phyloP scores from a whole-genome alignment of 495 filamentous ascomycete genomes.

The Podospora anserina region DNA sequence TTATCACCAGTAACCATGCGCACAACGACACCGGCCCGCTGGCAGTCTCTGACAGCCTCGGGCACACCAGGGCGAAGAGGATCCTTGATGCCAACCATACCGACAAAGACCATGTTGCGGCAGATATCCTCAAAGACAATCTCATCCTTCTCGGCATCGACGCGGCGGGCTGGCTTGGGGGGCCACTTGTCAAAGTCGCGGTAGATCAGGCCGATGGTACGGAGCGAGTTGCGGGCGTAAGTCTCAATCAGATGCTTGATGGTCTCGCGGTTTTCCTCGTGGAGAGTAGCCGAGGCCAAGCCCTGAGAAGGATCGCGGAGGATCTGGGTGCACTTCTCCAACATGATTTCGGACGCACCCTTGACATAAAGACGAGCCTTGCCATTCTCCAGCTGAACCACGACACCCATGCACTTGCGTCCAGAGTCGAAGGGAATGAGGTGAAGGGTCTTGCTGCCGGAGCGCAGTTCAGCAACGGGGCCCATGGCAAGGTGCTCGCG shows the following conservation, averaged over 20 bases:
- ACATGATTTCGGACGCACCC: slow-evolving; percentile 84
- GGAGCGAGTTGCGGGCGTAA: slow-evolving; percentile 78
- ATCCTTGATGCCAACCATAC: slow-evolving; percentile 84
- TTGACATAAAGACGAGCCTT: slow-evolving; percentile 73
- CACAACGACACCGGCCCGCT: slow-evolving; percentile 74
- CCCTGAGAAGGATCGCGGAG: slow-evolving; percentile 66
- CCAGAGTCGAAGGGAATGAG: slow-evolving; percentile 82
- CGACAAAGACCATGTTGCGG: slow-evolving; percentile 71
- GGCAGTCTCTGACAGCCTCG: slow-evolving; percentile 69
- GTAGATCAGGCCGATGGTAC: slow-evolving; percentile 84
- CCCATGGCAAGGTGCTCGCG: slow-evolving; percentile 74
- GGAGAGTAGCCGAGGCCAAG: slow-evolving; percentile 53
- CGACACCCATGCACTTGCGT: slow-evolving; percentile 85
- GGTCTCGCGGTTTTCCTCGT: slow-evolving; percentile 54
- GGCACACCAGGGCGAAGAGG: slow-evolving; percentile 77
- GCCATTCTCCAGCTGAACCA: slow-evolving; percentile 63
- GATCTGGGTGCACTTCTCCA: slow-evolving; percentile 66
- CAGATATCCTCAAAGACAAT: slow-evolving; percentile 72
- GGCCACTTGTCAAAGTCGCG: slow-evolving; percentile 90
- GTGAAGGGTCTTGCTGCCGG: slow-evolving; percentile 65
- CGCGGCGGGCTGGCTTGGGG: slow-evolving; percentile 60
- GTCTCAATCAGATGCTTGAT: slow-evolving; percentile 64
- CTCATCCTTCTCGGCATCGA: slow-evolving; percentile 66
- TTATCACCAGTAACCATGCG: slow-evolving; percentile 94
- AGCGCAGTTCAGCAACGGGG: slow-evolving; percentile 63